phyloP scores from a whole-genome alignment of 768 basidiomycete genomes.

The Mycena pura region DNA sequence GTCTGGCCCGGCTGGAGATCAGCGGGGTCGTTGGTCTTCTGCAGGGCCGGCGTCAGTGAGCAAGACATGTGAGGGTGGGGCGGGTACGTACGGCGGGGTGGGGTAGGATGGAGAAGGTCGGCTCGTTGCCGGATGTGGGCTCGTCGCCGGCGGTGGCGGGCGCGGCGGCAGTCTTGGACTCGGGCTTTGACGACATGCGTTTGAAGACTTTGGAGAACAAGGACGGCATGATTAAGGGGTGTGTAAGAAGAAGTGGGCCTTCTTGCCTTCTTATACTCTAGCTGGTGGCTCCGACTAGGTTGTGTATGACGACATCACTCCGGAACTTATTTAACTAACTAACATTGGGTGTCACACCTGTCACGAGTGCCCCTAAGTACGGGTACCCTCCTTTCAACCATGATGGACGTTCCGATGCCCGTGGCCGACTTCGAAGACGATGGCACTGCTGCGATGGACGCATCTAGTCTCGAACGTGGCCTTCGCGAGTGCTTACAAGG shows the following conservation, averaged over 20 bases:
- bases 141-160: no score
- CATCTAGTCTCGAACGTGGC: no score
- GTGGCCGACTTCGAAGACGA: no score
- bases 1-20: constrained; percentile 50
- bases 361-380: no score
- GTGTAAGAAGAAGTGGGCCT: neutral
- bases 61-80: neutral
- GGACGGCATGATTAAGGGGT: constrained; percentile 16
- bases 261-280: neutral
- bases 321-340: no score
- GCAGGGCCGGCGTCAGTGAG: neutral
- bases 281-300: no score
- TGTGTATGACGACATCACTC: no score
- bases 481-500: no score
- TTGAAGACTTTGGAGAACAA: constrained; percentile 22
- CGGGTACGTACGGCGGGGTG: constrained; percentile 61
- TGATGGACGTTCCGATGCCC: no score
- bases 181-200: constrained; percentile 20
- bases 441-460: no score
- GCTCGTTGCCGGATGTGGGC: constrained; percentile 46
- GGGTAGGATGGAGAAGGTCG: constrained; percentile 58
- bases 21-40: constrained; percentile 69
- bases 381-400: no score
- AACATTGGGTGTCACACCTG: no score
- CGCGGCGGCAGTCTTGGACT: neutral